Evolutionary conservation across 768 basidiomycete species (phyloP).

Genomic region (Lactifluus piperatus): DNA sequence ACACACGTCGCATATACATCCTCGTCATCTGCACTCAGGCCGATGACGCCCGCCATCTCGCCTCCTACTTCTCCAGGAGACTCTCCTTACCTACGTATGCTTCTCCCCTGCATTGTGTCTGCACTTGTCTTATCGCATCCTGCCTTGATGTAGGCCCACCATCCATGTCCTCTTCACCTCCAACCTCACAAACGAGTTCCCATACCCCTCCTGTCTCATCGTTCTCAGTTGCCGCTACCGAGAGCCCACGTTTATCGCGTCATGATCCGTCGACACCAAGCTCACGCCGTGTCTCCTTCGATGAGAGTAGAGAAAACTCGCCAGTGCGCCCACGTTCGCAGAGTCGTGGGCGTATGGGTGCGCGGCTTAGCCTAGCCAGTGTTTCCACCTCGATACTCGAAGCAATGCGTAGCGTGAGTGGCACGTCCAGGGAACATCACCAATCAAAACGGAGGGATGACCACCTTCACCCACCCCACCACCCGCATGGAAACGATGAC

Average conservation of each 20-base stretch:
- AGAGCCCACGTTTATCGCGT: neutral
- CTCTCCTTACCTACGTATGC: neutral
- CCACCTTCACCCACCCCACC: conserved; percentile 26
- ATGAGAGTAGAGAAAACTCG: neutral
- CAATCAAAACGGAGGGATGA: conserved; percentile 23
- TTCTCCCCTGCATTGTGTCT: neutral
- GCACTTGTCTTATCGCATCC: neutral
- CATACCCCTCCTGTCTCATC: neutral
- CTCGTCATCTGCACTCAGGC: neutral
- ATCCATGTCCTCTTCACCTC: neutral
- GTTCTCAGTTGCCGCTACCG: neutral
- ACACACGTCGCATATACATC: neutral
- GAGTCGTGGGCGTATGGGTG: conserved; percentile 12
- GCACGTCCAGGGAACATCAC: conserved; percentile 20
- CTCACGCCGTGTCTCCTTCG: neutral
- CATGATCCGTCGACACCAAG: neutral
- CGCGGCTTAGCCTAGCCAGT: conserved; percentile 13
- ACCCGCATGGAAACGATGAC: conserved; percentile 31
- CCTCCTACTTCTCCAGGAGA: neutral
- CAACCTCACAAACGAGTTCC: neutral
- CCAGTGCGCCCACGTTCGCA: neutral
- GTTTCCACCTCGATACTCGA: conserved; percentile 15
- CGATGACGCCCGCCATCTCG: neutral
- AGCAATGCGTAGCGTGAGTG: neutral
- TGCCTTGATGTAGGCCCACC: neutral